Evolutionary conservation across 352 stramenopile species (phyloP), one percentile per base, ranked within the genome.

Genomic region (Pythium phragmitis): DNA sequence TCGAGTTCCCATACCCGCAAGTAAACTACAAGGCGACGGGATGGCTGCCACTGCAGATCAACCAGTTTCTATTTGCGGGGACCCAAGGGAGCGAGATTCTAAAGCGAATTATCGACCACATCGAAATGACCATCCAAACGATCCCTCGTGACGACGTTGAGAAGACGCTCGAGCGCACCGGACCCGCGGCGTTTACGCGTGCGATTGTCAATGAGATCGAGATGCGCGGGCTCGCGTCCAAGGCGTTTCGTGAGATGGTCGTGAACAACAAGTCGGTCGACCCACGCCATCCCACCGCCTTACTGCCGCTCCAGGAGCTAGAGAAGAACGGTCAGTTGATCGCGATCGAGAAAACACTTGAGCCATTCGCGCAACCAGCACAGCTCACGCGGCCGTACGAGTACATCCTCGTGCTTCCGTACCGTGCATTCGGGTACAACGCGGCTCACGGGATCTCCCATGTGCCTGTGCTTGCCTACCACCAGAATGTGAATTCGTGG

Each of bases 61-160:
- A 23, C 2, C 60, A 66, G 60, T 66, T 66, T 49, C 36, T 60
- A n/a, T 55, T 66, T 50, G 60, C 60, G 7, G 51, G 39, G 14
- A 26, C 39, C 23, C 60, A 66, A 34, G 17, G 47, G 13, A 60
- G 50, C 16, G 1, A 7, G 2, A 33, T 55, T 17, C 1, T 66
- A 8, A 28, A 45, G 50, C 50, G 41, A 6, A 55, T 66, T 21
- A 13, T 66, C 26, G 39, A 60, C 26, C 41, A 60, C 33, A 55
- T 66, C n/a, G 50, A 66, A 21, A 2, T 37, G 8, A 55, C 39
- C 34, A 36, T 66, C 9, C 17, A 4, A 0, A 55, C 28, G 17
- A 47, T 66, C 19, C 34, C 21, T 6, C n/a, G 33, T 19, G 50
- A 19, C 28, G 19, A 66, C 2, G 51, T 66, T 6, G 60, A 66